These are phyloP conservation scores for Sicyos baderoa DNA, from an alignment of 306 rosid genomes.

Conservation along the genomic window DNA sequence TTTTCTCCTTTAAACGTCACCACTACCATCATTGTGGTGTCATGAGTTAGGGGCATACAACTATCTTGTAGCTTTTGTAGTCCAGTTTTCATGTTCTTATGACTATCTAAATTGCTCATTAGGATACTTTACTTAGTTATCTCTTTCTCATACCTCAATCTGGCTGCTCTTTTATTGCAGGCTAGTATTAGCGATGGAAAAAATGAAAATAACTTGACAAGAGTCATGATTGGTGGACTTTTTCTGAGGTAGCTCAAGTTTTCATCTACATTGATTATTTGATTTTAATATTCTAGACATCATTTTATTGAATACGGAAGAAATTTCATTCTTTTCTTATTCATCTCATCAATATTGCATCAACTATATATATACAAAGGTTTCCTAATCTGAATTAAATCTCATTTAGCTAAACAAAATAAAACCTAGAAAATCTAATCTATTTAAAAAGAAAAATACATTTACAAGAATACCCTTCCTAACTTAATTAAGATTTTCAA, in stretches of 20 bases:
- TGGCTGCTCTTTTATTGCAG: conserved; percentile 43
- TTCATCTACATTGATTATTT: background rate
- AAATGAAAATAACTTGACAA: conserved; percentile 68
- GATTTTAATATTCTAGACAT: background rate
- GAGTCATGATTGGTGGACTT: conserved; percentile 73
- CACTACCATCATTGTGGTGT: background rate
- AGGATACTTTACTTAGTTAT: background rate
- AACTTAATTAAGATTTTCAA: too few species aligned
- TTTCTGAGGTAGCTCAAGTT: conserved; percentile 52
- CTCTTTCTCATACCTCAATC: conserved; percentile 15
- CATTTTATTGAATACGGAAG: background rate
- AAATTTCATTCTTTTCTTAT: too few species aligned
- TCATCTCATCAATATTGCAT: too few species aligned
- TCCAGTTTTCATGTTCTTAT: background rate
- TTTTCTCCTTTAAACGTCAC: background rate
- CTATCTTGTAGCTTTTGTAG: background rate
- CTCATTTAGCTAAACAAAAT: too few species aligned
- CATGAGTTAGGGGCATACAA: background rate
- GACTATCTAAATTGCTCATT: background rate
- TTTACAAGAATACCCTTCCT: too few species aligned
- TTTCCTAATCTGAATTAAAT: too few species aligned
- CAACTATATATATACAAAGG: too few species aligned
- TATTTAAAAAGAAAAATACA: too few species aligned
- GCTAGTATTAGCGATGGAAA: conserved; percentile 79
- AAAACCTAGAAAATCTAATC: too few species aligned